Percentiles rank a stretch among this genome's conserved stretches.
These are phyloP conservation scores for Collariella sp. DNA, from an alignment of 495 filamentous ascomycete genomes.

Conservation along the genomic window DNA sequence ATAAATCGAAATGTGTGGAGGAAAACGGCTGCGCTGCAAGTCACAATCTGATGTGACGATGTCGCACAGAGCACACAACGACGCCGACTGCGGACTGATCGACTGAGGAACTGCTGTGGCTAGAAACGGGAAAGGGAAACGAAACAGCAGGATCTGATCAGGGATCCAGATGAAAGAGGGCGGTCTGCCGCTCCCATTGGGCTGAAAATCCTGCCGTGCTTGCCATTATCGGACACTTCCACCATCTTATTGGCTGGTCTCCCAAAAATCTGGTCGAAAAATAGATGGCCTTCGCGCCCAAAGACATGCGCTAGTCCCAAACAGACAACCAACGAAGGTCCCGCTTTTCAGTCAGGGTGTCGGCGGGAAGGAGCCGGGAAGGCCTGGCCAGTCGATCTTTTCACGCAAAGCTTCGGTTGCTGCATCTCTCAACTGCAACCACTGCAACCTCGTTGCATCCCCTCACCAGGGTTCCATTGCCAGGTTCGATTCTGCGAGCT, in stretches of 20 bases:
- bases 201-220: slow-evolving; percentile 26
- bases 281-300: slow-evolving; percentile 29
- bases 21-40: slow-evolving; percentile 19
- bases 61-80: neutral
- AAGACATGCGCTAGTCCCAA: slow-evolving; percentile 18
- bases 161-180: slow-evolving; percentile 12
- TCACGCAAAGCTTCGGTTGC: too few relatives aligned
- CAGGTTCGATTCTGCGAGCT: neutral
- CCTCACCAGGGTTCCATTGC: neutral
- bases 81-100: neutral
- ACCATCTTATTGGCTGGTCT: slow-evolving; percentile 19
- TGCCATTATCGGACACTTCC: slow-evolving; percentile 13
- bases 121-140: neutral
- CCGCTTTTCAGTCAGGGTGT: neutral
- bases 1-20: slow-evolving; percentile 2
- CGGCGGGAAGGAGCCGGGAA: slow-evolving; percentile 12
- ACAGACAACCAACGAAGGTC: neutral
- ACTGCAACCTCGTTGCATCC: neutral
- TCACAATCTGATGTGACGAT: slow-evolving; percentile 13
- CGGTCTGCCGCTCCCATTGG: slow-evolving; percentile 21
- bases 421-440: neutral
- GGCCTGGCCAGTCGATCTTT: slow-evolving; percentile 3
- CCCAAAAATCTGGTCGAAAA: slow-evolving; percentile 10
- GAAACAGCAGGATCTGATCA: slow-evolving; percentile 3
- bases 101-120: neutral